Evolutionary conservation across 768 basidiomycete species (phyloP).

Genomic region (Boletus vinaceobasis): DNA sequence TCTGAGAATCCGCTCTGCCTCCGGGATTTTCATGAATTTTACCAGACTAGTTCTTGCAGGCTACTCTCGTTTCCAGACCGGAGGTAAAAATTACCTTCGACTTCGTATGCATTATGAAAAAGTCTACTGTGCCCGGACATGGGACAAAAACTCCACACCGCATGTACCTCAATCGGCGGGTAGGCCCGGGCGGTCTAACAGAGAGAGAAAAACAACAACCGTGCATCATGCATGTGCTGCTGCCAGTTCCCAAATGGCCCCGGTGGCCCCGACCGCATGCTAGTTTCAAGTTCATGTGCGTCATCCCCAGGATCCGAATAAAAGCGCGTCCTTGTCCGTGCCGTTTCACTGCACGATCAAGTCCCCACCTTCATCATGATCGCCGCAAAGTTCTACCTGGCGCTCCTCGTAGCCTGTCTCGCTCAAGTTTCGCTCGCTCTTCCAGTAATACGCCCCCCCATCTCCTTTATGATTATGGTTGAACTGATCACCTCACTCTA

Average conservation of each 20-base stretch:
- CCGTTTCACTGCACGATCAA: neutral
- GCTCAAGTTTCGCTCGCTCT: slow-evolving; percentile 18
- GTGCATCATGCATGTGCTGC: too few species aligned
- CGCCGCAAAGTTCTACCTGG: slow-evolving; percentile 16
- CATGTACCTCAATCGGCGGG: too few species aligned
- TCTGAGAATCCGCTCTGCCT: too few species aligned
- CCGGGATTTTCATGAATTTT: too few species aligned
- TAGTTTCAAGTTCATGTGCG: neutral
- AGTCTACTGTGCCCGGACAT: too few species aligned
- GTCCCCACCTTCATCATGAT: slow-evolving; percentile 17
- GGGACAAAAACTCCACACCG: too few species aligned
- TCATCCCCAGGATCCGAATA: slow-evolving; percentile 4
- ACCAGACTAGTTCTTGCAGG: too few species aligned
- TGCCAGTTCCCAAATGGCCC: slow-evolving; percentile 18
- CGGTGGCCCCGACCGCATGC: slow-evolving; percentile 8
- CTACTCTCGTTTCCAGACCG: too few species aligned
- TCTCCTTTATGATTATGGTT: neutral
- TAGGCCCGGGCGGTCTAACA: too few species aligned
- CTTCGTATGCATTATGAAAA: too few species aligned
- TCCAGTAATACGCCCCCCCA: slow-evolving; percentile 14
- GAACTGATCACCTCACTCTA: slow-evolving; percentile 2
- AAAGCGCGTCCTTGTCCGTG: slow-evolving; percentile 15
- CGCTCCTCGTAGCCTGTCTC: slow-evolving; percentile 19
- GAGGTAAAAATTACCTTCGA: too few species aligned
- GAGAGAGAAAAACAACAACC: too few species aligned